These are phyloP conservation scores for Starmerella cellae DNA, from an alignment of 805 yeast species.

Conservation along the genomic window DNA sequence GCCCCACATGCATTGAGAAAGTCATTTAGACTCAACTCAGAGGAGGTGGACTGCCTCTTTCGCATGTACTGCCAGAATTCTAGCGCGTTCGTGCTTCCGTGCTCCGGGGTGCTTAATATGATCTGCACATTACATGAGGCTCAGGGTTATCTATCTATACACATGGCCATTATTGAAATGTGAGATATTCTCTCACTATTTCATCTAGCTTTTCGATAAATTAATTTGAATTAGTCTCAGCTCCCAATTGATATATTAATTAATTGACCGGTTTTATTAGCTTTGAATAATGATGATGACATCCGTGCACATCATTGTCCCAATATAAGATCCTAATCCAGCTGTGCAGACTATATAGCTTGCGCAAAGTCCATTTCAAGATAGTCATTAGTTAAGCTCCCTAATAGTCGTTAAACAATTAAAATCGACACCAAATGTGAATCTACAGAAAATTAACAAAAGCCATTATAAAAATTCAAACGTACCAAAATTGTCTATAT, in stretches of 20 bases:
- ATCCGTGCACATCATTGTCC: too few relatives aligned
- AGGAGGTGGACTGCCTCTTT: background rate
- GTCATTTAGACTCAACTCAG: conserved; percentile 2
- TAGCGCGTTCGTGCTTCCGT: background rate
- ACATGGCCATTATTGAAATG: too few relatives aligned
- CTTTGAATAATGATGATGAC: too few relatives aligned
- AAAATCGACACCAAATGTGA: too few relatives aligned
- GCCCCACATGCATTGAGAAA: conserved; percentile 5
- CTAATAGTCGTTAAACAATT: too few relatives aligned
- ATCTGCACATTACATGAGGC: background rate
- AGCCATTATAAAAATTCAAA: background rate
- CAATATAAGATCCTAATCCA: too few relatives aligned
- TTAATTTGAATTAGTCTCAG: background rate
- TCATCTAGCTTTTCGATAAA: background rate
- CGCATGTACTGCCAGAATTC: background rate
- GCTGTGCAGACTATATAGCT: too few relatives aligned
- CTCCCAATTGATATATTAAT: too few relatives aligned
- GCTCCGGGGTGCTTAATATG: background rate
- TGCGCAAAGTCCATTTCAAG: too few relatives aligned
- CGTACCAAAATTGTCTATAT: background rate
- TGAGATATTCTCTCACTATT: too few relatives aligned
- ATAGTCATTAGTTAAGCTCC: too few relatives aligned
- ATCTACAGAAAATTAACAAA: background rate
- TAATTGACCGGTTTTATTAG: too few relatives aligned
- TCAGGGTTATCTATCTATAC: background rate